Evolutionary conservation across 192 early-diverging fungal species (phyloP), one percentile per base, ranked within the genome.

Genomic region (Spizellomyces sp.): DNA sequence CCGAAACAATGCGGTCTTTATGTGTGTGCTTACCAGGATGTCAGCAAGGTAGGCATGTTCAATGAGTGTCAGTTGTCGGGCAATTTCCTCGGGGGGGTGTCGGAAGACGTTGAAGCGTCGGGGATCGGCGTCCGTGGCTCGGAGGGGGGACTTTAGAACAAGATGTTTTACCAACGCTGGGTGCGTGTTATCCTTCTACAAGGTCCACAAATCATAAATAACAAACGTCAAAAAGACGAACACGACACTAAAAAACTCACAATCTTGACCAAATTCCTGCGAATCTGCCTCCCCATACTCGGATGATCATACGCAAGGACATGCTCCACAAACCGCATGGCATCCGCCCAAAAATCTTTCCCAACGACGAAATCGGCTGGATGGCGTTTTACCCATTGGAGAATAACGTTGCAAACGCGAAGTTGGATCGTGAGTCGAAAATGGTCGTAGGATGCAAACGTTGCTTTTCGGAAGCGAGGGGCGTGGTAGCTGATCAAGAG

Each of bases 371-470:
- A 74, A 48, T 71, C 79, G 6, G 21, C 57, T 8, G 75, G 71
- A 63, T 74, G 74, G 59, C 74, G 70, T 70, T 80, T 80, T 8
- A 64, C 69, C 79, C 79, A 80, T 66, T 73, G 70, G 17, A 77
- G 46, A 9, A 80, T 48, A 36, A 75, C 72, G 64, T 78, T 80
- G 63, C 75, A 77, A 6, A 80, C 76, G 2, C 79, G 62, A 44
- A 80, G 45, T 45, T 80, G 75, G 47, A 80, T 80, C 44, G 76
- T 67, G 21, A 70, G 46, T 50, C 73, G 68, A 55, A 67, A 65
- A 41, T 74, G 71, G 52, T 78, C 79, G 73, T 79, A 80, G 22
- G 70, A 60, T 8, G 62, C 42, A 46, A 45, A 75, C 8, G 67
- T 67, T 41, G 44, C 10, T 12, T 69, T 68, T 36, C 66, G 61